phyloP scores from a whole-genome alignment of 2,329 filamentous ascomycete species.

The Pseudocercospora fuligena region DNA sequence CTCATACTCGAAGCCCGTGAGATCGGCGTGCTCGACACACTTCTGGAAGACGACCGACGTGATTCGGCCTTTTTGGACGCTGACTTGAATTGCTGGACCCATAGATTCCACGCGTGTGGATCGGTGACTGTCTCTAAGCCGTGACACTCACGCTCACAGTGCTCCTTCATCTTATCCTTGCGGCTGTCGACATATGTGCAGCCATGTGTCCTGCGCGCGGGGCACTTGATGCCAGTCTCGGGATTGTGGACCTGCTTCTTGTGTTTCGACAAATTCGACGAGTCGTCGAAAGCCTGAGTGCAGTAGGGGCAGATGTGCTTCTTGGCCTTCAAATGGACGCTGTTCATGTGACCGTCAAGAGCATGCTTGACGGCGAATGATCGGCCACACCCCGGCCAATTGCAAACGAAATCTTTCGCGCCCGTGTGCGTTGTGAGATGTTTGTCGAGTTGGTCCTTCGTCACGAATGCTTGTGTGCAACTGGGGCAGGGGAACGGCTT shows the following conservation, averaged over 20 bases:
- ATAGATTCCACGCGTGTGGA: slow-evolving; percentile 32
- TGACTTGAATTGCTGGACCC: slow-evolving; percentile 33
- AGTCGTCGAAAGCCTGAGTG: slow-evolving; percentile 43
- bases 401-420: slow-evolving; percentile 66
- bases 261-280: slow-evolving; percentile 42
- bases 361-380: slow-evolving; percentile 71
- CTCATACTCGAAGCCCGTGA: slow-evolving; percentile 26
- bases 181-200: slow-evolving; percentile 34
- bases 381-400: slow-evolving; percentile 47
- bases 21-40: slow-evolving; percentile 15
- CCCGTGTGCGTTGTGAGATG: slow-evolving; percentile 71
- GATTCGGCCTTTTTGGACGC: slow-evolving; percentile 28
- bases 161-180: slow-evolving; percentile 34
- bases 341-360: slow-evolving; percentile 61
- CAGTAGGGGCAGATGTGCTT: slow-evolving; percentile 42
- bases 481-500: slow-evolving; percentile 52
- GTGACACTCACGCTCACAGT: slow-evolving; percentile 33
- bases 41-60: slow-evolving; percentile 21
- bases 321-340: slow-evolving; percentile 59
- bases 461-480: slow-evolving; percentile 65
- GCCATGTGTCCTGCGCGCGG: slow-evolving; percentile 29
- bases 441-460: slow-evolving; percentile 69
- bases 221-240: slow-evolving; percentile 32
- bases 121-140: slow-evolving; percentile 31
- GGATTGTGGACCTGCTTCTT: slow-evolving; percentile 37